Evolutionary conservation across 129 eudicot genomes (phyloP).

Genomic region (Chrysanthemum makinoi): DNA sequence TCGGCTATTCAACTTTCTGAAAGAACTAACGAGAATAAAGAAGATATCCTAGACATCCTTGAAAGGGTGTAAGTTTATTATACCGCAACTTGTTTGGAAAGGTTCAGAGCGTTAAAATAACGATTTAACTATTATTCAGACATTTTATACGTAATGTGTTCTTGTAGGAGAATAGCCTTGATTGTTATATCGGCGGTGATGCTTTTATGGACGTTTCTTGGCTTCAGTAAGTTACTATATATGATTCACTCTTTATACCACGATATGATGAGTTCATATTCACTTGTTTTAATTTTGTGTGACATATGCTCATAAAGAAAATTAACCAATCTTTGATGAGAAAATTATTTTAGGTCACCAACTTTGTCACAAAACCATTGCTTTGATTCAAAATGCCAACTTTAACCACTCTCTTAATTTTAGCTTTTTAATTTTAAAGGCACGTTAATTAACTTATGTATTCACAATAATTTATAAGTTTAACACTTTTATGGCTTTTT

Average conservation of each 20-base stretch:
- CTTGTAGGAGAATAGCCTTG: slow-evolving; percentile 76
- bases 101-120: neutral
- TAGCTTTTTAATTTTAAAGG: too few species aligned
- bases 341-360: too few species aligned
- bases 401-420: too few species aligned
- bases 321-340: too few species aligned
- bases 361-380: too few species aligned
- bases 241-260: slow-evolving; percentile 2
- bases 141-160: slow-evolving; percentile 19
- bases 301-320: neutral
- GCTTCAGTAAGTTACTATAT: slow-evolving; percentile 58
- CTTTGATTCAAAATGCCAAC: too few species aligned
- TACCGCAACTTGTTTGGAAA: neutral
- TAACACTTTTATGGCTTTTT: too few species aligned
- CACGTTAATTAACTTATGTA: too few species aligned
- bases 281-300: neutral
- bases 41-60: slow-evolving; percentile 49
- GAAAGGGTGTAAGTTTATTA: slow-evolving; percentile 56
- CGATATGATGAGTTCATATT: neutral
- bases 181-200: slow-evolving; percentile 77
- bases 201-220: slow-evolving; percentile 79
- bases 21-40: slow-evolving; percentile 58
- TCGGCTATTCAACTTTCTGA: slow-evolving; percentile 62
- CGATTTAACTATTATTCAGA: neutral
- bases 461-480: too few species aligned